These are phyloP conservation scores for Fermentozyma sake DNA, from an alignment of 1,139 yeast genomes.

Conservation along the genomic window DNA sequence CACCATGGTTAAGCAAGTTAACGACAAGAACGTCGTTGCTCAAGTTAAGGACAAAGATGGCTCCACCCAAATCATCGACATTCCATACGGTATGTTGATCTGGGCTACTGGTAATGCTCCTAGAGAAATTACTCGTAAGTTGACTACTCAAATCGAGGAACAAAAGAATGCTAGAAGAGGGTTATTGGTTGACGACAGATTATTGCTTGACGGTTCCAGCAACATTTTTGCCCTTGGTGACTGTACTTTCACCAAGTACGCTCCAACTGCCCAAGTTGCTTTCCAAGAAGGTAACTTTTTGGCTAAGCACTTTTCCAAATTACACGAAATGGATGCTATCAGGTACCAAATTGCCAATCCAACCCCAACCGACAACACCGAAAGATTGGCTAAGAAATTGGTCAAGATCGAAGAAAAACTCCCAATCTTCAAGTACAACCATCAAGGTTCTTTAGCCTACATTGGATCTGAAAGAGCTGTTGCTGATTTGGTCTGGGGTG, in stretches of 20 bases:
- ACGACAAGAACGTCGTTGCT: slow-evolving; percentile 62
- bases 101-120: slow-evolving; percentile 99
- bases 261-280: slow-evolving; percentile 98
- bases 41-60: slow-evolving; percentile 66
- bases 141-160: slow-evolving; percentile 67
- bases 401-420: slow-evolving; percentile 40
- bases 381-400: slow-evolving; percentile 39
- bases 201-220: slow-evolving; percentile 78
- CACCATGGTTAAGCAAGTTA: slow-evolving; percentile 86
- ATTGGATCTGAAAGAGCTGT: slow-evolving; percentile 91
- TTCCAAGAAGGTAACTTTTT: slow-evolving; percentile 88
- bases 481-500: slow-evolving; percentile 88
- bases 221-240: slow-evolving; percentile 91
- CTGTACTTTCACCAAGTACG: slow-evolving; percentile 85
- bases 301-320: slow-evolving; percentile 64
- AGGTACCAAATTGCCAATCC: slow-evolving; percentile 37
- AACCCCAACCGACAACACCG: slow-evolving; percentile 29
- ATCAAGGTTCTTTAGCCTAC: slow-evolving; percentile 75
- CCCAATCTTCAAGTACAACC: slow-evolving; percentile 58
- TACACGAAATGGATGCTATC: slow-evolving; percentile 64
- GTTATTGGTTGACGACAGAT: slow-evolving; percentile 73
- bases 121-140: slow-evolving; percentile 65
- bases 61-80: slow-evolving; percentile 48
- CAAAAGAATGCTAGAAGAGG: slow-evolving; percentile 91
- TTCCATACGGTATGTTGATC: slow-evolving; percentile 88